A percentile compares a stretch with the other conserved stretches of the same genome.
phyloP scores from a whole-genome alignment of 805 yeast species.

The Metschnikowia vanudenii region DNA sequence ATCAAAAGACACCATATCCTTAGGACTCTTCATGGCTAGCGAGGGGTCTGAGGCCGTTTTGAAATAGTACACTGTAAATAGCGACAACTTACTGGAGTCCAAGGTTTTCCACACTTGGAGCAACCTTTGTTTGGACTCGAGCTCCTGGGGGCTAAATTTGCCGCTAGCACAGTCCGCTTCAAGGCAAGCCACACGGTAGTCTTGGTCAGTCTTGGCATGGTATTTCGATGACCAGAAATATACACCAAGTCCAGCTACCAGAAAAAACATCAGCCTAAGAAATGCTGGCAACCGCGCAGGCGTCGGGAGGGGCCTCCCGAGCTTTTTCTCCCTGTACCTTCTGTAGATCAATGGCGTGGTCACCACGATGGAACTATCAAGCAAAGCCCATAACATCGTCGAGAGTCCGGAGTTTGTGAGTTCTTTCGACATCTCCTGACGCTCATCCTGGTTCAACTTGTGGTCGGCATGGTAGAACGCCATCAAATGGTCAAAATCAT shows the following conservation, averaged over 20 bases:
- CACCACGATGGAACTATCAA: slow-evolving; percentile 40
- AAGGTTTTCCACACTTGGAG: slow-evolving; percentile 36
- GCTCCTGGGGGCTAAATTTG: slow-evolving; percentile 15
- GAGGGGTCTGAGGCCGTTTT: slow-evolving; percentile 51
- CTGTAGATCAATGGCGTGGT: slow-evolving; percentile 41
- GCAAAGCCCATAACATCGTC: slow-evolving; percentile 40
- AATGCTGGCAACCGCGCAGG: slow-evolving; percentile 36
- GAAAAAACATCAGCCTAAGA: slow-evolving; percentile 31
- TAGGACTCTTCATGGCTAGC: slow-evolving; percentile 56
- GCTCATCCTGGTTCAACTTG: slow-evolving; percentile 38
- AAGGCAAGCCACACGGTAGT: slow-evolving; percentile 31
- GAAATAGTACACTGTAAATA: slow-evolving; percentile 50
- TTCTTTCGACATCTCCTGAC: slow-evolving; percentile 40
- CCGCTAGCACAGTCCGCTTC: slow-evolving; percentile 30
- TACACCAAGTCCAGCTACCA: slow-evolving; percentile 29
- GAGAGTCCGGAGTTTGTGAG: slow-evolving; percentile 35
- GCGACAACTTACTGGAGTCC: slow-evolving; percentile 34
- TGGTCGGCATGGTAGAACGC: slow-evolving; percentile 52
- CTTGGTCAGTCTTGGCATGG: slow-evolving; percentile 14
- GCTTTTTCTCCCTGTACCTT: slow-evolving; percentile 6
- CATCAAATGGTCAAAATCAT: slow-evolving; percentile 39
- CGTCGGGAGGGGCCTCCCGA: slow-evolving; percentile 22
- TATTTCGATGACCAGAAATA: slow-evolving; percentile 15
- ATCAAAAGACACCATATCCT: slow-evolving; percentile 28
- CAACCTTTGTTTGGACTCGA: slow-evolving; percentile 19